phyloP scores from a whole-genome alignment of 106 monocot genomes.

The Allium cepa region DNA sequence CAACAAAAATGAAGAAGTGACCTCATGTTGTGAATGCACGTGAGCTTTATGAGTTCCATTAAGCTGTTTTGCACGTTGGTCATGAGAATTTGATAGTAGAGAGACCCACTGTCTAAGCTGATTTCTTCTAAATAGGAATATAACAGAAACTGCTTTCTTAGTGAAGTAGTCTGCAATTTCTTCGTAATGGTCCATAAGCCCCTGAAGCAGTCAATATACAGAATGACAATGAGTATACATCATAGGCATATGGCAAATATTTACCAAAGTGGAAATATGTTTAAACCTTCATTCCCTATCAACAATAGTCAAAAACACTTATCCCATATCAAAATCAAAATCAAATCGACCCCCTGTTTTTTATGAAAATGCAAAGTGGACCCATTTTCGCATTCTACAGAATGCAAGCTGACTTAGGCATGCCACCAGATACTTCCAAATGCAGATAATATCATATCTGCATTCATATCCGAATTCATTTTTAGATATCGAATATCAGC shows the following conservation, averaged over 20 bases:
- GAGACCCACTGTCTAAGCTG: conserved; percentile 41
- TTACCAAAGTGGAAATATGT: no score
- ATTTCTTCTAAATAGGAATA: conserved; percentile 31
- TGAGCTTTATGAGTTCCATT: conserved; percentile 70
- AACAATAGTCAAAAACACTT: no score
- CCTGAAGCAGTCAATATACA: conserved; percentile 14
- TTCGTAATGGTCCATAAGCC: conserved; percentile 32
- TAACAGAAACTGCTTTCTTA: conserved; percentile 37
- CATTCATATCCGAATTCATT: no score
- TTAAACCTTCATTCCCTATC: no score
- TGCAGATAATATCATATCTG: no score
- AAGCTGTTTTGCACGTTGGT: conserved; percentile 29
- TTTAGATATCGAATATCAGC: no score
- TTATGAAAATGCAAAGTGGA: no score
- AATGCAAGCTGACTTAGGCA: no score
- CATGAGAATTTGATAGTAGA: conserved; percentile 42
- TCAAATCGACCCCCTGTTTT: no score
- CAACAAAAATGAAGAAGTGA: background rate
- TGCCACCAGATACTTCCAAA: no score
- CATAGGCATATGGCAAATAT: background rate
- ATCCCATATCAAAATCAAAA: no score
- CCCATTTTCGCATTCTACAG: no score
- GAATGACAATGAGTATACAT: background rate
- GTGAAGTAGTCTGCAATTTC: conserved; percentile 51
- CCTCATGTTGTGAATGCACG: conserved; percentile 56